Base-by-base conservation (phyloP, 352 stramenopile species). In the Phytopythium mirpurense region DNA sequence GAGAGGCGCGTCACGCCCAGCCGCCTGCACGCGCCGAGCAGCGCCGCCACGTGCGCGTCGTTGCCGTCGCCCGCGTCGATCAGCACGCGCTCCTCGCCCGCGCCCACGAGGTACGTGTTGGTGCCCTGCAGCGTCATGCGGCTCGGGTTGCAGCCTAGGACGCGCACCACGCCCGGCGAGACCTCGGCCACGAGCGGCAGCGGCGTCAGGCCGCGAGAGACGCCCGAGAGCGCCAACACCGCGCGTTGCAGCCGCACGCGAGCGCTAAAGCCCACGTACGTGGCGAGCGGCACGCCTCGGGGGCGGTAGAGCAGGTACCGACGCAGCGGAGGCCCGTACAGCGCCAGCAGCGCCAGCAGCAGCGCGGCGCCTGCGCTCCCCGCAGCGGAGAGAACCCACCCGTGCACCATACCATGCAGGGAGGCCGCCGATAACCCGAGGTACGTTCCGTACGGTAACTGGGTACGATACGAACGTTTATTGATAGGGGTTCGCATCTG, bases 21-120 rank as follows among this genome's bases (percentile, higher is more conserved):
- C 14, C 53, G 36, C 27, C 63, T 44, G 53, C 84, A 80, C 12
- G 72, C 70, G 9, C 60, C 35, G 42, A 72, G 46, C 48, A 96
- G 62, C 19, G 52, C 65, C 32, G 46, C 18, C 10, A 86, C 57
- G 61, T 88, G 93, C 3, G 16, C 40, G 5, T 24, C 38, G 56
- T 91, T 91, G 31, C 86, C 86, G 56, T 95, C 84, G 56, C 85
- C 86, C 0, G 70, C 63, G 57, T 96, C 86, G 23, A 96, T 70
- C 32, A 96, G 62, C n/a, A 93, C 57, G 32, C 86, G 74, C 44
- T 50, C 62, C 3, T 56, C 34, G 1, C 83, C 84, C 3, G 59
- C 63, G n/a, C 90, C 89, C 9, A 97, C 59, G 7, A 97, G 42
- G 57, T 97, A 97, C 45, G 85, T 93, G 63, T 97, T 97, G 10